Conservation (phyloP, 1,139 yeast species). For the Candida sanyaensis region DNA sequence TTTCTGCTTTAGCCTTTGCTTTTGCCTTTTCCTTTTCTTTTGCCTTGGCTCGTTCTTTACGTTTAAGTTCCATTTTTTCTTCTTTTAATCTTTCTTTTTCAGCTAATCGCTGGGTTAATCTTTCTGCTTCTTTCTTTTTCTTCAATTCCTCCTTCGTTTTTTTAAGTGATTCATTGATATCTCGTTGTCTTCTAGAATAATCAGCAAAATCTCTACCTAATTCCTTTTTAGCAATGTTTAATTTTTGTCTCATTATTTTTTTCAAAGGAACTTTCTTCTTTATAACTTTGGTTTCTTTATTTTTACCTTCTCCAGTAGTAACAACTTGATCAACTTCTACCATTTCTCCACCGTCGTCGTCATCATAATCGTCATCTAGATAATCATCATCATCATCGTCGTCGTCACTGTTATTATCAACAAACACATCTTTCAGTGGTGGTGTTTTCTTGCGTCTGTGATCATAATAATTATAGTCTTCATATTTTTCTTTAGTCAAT, state of each 20-base stretch:
- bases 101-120: conserved; percentile 8
- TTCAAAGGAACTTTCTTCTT: conserved; percentile 30
- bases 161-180: conserved; percentile 16
- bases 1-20: conserved; percentile 4
- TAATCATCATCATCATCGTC: conserved; percentile 8
- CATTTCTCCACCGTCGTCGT: conserved; percentile 8
- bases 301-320: conserved; percentile 6
- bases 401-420: conserved; percentile 17
- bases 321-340: conserved; percentile 12
- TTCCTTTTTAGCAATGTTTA: conserved; percentile 30
- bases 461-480: conserved; percentile 40
- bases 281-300: conserved; percentile 10
- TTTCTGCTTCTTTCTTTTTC: conserved; percentile 15
- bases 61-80: conserved; percentile 5
- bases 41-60: conserved; percentile 1
- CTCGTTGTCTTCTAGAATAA: conserved; percentile 26
- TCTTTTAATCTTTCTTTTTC: conserved; percentile 4
- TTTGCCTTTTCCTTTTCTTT: too few relatives aligned
- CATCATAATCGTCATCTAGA: too few relatives aligned
- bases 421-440: conserved; percentile 13
- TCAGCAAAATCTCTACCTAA: conserved; percentile 34
- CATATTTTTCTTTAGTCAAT: conserved; percentile 35
- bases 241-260: conserved; percentile 25
- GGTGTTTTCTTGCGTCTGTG: conserved; percentile 16
- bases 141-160: conserved; percentile 9